These are phyloP conservation scores for Botrytis squamosa DNA, from an alignment of 2,329 filamentous ascomycete genomes.

Conservation along the genomic window DNA sequence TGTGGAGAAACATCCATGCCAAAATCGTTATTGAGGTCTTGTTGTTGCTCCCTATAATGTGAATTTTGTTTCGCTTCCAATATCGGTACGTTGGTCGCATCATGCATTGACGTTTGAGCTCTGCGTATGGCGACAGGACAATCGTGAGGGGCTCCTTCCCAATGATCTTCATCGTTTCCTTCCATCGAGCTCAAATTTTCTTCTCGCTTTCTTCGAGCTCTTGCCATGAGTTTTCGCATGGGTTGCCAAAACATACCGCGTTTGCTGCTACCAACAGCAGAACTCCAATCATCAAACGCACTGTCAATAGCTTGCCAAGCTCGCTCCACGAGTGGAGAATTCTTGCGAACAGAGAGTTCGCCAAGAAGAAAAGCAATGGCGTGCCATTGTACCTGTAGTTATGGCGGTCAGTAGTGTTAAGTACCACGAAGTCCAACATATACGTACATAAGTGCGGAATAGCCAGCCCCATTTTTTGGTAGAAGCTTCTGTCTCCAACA, in stretches of 20 bases:
- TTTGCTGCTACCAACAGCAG: conserved; percentile 39
- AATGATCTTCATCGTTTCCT: conserved; percentile 10
- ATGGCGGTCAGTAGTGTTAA: background rate
- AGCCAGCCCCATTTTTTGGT: conserved; percentile 46
- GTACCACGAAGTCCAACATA: background rate
- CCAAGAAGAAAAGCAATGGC: conserved; percentile 46
- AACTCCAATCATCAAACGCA: conserved; percentile 34
- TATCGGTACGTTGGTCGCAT: background rate
- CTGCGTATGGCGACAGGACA: conserved; percentile 8
- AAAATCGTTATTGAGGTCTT: background rate
- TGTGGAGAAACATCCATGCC: conserved; percentile 28
- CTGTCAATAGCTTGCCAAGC: conserved; percentile 44
- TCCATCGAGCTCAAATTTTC: conserved; percentile 45
- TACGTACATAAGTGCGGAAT: conserved; percentile 39
- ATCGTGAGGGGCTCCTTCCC: conserved; percentile 21
- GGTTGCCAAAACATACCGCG: conserved; percentile 63
- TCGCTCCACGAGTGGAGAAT: conserved; percentile 42
- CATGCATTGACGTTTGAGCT: background rate
- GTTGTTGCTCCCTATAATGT: background rate
- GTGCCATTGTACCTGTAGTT: conserved; percentile 43
- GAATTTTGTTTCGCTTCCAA: background rate
- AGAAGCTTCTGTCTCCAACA: conserved; percentile 41
- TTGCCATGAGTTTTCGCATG: conserved; percentile 58
- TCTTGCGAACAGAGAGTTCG: conserved; percentile 41
- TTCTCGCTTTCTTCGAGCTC: conserved; percentile 53